Conservation (phyloP, 116 monocot genomes). For the Papilionanthe hybrid region DNA sequence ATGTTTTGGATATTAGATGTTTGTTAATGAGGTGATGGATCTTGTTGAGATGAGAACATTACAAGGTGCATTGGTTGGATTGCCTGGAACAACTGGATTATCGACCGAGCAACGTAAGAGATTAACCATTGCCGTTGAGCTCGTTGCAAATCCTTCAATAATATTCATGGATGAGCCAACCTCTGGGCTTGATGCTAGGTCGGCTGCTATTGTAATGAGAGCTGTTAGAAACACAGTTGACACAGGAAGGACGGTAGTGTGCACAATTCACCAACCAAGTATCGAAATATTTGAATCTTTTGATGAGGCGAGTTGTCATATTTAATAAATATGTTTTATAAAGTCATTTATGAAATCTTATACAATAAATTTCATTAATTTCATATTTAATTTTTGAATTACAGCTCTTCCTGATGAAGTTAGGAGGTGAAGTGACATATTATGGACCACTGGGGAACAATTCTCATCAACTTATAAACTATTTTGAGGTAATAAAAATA, state of each 20-base stretch:
- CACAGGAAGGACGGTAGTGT: constrained; percentile 30
- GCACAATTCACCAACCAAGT: constrained; percentile 34
- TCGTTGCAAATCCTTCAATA: constrained; percentile 26
- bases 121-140: constrained; percentile 29
- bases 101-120: constrained; percentile 37
- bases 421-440: constrained; percentile 25
- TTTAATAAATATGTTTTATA: not conserved
- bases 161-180: constrained; percentile 35
- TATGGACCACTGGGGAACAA: constrained; percentile 18
- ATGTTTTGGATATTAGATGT: constrained; percentile 23
- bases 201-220: constrained; percentile 30
- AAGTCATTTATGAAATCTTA: not conserved
- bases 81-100: constrained; percentile 29
- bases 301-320: constrained; percentile 14
- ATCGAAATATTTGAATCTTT: constrained; percentile 35
- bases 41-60: constrained; percentile 33
- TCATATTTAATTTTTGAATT: not conserved
- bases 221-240: constrained; percentile 23
- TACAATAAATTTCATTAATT: not conserved
- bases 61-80: constrained; percentile 26
- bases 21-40: constrained; percentile 37
- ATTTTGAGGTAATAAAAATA: constrained; percentile 19
- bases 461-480: constrained; percentile 7
- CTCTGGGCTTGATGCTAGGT: constrained; percentile 29
- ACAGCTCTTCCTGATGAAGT: constrained; percentile 27